Percentiles rank a stretch among this genome's conserved stretches.
Evolutionary conservation across 352 stramenopile genomes (phyloP).

Genomic region (Pythium aristosporum): DNA sequence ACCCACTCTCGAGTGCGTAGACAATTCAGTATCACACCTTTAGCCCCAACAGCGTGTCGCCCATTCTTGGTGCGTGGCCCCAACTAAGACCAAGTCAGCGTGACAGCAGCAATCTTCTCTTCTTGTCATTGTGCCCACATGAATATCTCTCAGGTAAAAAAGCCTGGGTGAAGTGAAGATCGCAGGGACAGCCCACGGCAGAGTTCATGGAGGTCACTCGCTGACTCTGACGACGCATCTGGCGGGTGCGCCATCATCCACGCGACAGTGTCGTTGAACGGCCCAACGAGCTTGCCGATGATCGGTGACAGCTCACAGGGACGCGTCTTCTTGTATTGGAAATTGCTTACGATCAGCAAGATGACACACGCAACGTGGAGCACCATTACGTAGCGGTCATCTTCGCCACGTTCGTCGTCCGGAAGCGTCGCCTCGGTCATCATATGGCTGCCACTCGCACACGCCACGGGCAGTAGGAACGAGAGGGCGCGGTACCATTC

Average conservation of each 20-base stretch:
- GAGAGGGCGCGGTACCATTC: constrained; percentile 75
- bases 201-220: constrained; percentile 70
- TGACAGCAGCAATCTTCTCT: neutral
- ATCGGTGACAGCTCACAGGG: constrained; percentile 36
- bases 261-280: constrained; percentile 49
- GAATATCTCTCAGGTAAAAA: constrained; percentile 3
- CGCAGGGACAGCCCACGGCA: constrained; percentile 60
- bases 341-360: constrained; percentile 63
- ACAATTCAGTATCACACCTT: constrained; percentile 10
- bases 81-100: neutral
- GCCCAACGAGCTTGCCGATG: constrained; percentile 46
- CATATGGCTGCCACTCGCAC: constrained; percentile 55
- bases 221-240: constrained; percentile 46
- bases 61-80: neutral
- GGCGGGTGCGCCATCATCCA: constrained; percentile 68
- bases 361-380: constrained; percentile 71
- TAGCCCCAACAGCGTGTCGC: constrained; percentile 9
- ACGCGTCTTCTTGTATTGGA: constrained; percentile 45
- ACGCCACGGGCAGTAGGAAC: constrained; percentile 76
- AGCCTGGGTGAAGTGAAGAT: constrained; percentile 23
- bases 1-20: constrained; percentile 16
- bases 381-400: constrained; percentile 79
- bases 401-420: constrained; percentile 55
- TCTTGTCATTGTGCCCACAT: neutral
- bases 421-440: constrained; percentile 44